A percentile compares a stretch with the other conserved stretches of the same genome.
phyloP scores from a whole-genome alignment of 495 filamentous ascomycete species.

The Neurospora pannonica region DNA sequence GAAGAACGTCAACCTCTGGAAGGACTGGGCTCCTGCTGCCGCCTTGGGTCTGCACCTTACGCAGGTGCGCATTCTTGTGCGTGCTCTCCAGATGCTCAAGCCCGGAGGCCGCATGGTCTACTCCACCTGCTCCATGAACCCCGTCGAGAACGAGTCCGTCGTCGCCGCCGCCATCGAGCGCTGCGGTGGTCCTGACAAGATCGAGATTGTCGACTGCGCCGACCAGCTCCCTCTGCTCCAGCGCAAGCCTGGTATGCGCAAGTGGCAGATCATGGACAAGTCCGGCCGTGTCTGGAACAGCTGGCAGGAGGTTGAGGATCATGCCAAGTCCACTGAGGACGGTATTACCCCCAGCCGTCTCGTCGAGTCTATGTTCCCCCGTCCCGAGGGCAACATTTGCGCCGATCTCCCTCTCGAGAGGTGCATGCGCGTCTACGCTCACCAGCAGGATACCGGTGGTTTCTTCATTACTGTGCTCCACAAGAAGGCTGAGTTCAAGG shows the following conservation, averaged over 20 bases:
- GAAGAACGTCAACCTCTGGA: conserved; percentile 91
- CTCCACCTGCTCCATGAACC: conserved; percentile 97
- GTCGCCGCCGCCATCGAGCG: conserved; percentile 71
- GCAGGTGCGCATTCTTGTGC: conserved; percentile 81
- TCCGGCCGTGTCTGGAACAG: conserved; percentile 61
- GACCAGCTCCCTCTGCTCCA: conserved; percentile 67
- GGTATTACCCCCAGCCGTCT: conserved; percentile 50
- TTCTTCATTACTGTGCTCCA: conserved; percentile 96
- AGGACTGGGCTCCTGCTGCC: conserved; percentile 79
- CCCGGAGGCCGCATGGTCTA: conserved; percentile 90
- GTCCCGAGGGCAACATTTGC: conserved; percentile 43
- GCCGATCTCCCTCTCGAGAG: conserved; percentile 66
- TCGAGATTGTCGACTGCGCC: conserved; percentile 74
- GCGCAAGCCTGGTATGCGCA: conserved; percentile 57
- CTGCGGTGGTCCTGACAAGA: conserved; percentile 75
- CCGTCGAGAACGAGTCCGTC: conserved; percentile 95
- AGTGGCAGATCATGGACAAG: conserved; percentile 87
- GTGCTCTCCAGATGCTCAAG: conserved; percentile 93
- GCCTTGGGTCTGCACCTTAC: conserved; percentile 75
- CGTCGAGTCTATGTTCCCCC: conserved; percentile 72
- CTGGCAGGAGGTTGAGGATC: conserved; percentile 68
- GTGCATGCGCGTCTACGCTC: conserved; percentile 88
- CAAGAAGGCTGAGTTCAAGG: conserved; percentile 80
- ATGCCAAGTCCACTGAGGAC: conserved; percentile 44
- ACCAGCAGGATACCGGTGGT: conserved; percentile 89